phyloP scores from a whole-genome alignment of 225 moss, liverwort and hornwort genomes.

The Antitrichia curtipendula region DNA sequence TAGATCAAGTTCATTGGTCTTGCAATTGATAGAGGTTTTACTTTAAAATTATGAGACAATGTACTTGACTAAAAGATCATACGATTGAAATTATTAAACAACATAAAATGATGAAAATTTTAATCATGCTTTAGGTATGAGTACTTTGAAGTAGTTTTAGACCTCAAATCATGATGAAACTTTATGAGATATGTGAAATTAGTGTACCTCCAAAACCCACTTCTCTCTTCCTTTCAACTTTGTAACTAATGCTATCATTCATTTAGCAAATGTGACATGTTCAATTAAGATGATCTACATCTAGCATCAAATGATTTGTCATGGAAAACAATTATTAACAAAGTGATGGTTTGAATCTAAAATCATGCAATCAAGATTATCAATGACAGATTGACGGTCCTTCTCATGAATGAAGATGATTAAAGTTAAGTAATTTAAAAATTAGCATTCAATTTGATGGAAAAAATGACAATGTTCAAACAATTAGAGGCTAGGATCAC shows the following conservation, averaged over 20 bases:
- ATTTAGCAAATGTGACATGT: neutral
- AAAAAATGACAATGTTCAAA: neutral
- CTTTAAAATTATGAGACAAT: rapidly evolving
- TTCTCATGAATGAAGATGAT: neutral
- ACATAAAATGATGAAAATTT: neutral
- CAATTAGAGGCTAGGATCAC: rapidly evolving
- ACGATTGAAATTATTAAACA: rapidly evolving
- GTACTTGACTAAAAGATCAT: neutral
- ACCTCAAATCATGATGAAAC: rapidly evolving
- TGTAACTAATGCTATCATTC: no score
- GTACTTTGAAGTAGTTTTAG: neutral
- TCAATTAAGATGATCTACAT: rapidly evolving
- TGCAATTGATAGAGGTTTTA: rapidly evolving
- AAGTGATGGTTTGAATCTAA: neutral
- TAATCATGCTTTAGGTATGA: rapidly evolving
- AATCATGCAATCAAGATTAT: neutral
- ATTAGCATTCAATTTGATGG: neutral
- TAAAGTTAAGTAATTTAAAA: neutral
- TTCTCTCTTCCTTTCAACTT: neutral
- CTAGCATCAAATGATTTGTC: neutral
- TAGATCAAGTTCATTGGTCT: rapidly evolving
- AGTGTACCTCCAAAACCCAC: rapidly evolving
- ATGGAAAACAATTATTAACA: neutral
- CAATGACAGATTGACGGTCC: neutral
- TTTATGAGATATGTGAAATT: rapidly evolving